These are phyloP conservation scores for Solanum hybrid DNA, from an alignment of 305 asterid species.

Conservation along the genomic window DNA sequence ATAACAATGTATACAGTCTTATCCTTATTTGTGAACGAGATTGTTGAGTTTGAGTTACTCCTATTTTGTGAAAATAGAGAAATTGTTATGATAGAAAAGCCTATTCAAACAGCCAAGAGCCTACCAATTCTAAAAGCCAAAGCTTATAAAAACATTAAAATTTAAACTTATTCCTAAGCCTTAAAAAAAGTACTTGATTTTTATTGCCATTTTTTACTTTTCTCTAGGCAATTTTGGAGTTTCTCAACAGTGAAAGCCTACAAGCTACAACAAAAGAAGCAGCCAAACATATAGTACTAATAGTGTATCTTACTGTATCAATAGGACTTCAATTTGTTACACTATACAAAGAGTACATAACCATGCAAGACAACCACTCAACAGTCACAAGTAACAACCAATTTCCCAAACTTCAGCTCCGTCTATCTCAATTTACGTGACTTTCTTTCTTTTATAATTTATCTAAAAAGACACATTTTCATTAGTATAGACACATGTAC, in stretches of 20 bases:
- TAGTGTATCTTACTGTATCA: neutral
- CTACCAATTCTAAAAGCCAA: neutral
- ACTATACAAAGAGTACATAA: neutral
- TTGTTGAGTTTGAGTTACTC: too few relatives aligned
- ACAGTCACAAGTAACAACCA: neutral
- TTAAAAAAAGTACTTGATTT: neutral
- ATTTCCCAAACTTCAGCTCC: neutral
- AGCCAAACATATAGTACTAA: neutral
- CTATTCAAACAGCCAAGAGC: neutral
- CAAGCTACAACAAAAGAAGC: neutral
- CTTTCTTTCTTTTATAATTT: neutral
- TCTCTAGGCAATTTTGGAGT: neutral
- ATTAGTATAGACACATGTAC: too few relatives aligned
- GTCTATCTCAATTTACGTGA: neutral
- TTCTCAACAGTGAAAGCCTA: neutral
- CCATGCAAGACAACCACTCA: neutral
- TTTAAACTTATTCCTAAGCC: neutral
- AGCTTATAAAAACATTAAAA: neutral
- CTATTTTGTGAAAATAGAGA: neutral
- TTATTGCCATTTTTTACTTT: neutral
- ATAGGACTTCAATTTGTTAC: neutral
- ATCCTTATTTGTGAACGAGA: too few relatives aligned
- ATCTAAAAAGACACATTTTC: neutral
- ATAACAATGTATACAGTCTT: too few relatives aligned
- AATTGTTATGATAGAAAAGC: fast-evolving